Base-by-base conservation (phyloP, 805 yeast genomes). In the Kluyveromyces siamensis region DNA sequence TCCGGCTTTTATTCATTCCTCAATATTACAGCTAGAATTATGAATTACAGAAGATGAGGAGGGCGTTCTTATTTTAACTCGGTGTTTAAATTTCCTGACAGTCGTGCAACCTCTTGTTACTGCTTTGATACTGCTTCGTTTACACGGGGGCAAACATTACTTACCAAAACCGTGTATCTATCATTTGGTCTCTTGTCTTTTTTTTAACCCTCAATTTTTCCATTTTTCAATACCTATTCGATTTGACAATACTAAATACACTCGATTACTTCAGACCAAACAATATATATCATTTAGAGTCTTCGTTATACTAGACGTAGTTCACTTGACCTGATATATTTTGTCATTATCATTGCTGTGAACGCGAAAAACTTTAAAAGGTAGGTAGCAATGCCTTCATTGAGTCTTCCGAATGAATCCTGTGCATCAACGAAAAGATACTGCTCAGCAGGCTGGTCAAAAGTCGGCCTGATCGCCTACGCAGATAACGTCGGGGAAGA, bases 401-500 rank as follows among this genome's bases (percentile, higher is more conserved):
- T 25, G 33, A 30, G 17, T 25, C 17, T 8, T 41, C 27, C 13
- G n/a, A 33, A 43, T 33, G 45, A 43, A 33, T 36, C 33, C 10
- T 21, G 27, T 17, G 7, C 21, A 17, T 18, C 36, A 7, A 21
- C 27, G 25, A 19, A 38, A n/a, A 43, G 14, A 27, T 33, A 36
- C 33, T 55, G 53, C 2, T 51, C 55, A 44, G 73, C 83, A 9
- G 75, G 87, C 10, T 88, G 96, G 96, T 85, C 95, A 10, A 78
- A 81, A 54, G 84, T 82, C 55, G 96, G 96, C 13, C 79, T 87
- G 55, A 76, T 90, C 33, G 95, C 96, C 1, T 87, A 83, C 56
- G 68, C 80, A 7, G 73, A 76, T 48, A 66, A 72, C 38, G 58
- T 54, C 37, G 65, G 65, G 43, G 56, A 62, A 17, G 57, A 62